Percentiles rank a stretch among this genome's conserved stretches.
Evolutionary conservation across 2,329 filamentous ascomycete genomes (phyloP).

Genomic region (Venturia aucupariae): DNA sequence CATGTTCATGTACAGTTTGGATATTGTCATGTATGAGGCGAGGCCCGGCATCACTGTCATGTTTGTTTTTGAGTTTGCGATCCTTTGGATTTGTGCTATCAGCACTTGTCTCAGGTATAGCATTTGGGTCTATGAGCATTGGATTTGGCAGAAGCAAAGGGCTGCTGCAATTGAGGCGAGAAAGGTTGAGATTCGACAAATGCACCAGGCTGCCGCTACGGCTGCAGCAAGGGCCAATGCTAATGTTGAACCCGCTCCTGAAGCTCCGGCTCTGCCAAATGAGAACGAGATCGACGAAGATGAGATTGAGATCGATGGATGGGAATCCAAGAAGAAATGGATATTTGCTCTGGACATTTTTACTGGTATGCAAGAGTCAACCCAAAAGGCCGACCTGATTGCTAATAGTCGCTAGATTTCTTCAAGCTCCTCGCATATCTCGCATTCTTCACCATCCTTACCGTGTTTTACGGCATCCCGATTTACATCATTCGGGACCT

Average conservation of each 20-base stretch:
- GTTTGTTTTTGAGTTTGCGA: conserved; percentile 96
- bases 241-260: conserved; percentile 25
- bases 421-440: conserved; percentile 84
- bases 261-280: conserved; percentile 41
- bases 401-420: conserved; percentile 52
- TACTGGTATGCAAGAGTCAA: conserved; percentile 49
- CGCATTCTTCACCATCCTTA: conserved; percentile 85
- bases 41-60: conserved; percentile 99
- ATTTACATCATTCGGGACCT: conserved; percentile 96
- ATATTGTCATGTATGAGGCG: conserved; percentile 75
- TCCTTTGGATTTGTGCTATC: conserved; percentile 69
- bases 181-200: conserved; percentile 53
- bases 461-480: conserved; percentile 88
- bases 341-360: conserved; percentile 79
- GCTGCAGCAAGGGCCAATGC: conserved; percentile 30
- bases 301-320: conserved; percentile 89
- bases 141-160: conserved; percentile 67
- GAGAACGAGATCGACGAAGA: conserved; percentile 81
- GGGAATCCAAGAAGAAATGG: conserved; percentile 93
- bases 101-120: conserved; percentile 73
- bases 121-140: conserved; percentile 68
- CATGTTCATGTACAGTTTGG: conserved; percentile 73
- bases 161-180: conserved; percentile 57
- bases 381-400: conserved; percentile 13
- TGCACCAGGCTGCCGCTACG: conserved; percentile 37